Evolutionary conservation across 2,329 filamentous ascomycete species (phyloP), one percentile per base, ranked within the genome.

Genomic region (Sordariomycetes sp.): DNA sequence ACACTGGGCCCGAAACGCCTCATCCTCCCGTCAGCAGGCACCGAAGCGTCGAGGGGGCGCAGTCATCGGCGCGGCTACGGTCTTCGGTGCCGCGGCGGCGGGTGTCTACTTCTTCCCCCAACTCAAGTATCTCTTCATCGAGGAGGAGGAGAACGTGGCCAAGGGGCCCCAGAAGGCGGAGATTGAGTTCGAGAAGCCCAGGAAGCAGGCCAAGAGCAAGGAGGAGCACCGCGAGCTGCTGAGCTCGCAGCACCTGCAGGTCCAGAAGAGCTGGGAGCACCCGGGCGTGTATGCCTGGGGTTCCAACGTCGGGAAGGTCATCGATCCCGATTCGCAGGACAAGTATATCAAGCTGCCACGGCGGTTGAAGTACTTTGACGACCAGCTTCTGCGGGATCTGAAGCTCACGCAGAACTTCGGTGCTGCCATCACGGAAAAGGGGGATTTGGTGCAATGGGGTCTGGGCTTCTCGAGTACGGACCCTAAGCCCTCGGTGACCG

Each of bases 241-340:
- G 46, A 90, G 83, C 51, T 85, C 83, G 9, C 86, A 94, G 54
- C 86, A 94, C 59, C 62, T 86, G 6, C 90, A 95, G 61, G 83
- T 94, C 38, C 86, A 84, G 61, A 77, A 75, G 51, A 93, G 85
- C 57, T 78, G 72, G 70, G 75, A 77, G 57, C 79, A 84, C 39
- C 90, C 92, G 0, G 92, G 88, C 3, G 82, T 96, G 1, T 96
- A 94, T 58, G 78, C 82, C 5, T 98, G 92, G 90, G 92, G 92
- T 1, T 86, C 82, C 14, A 98, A 98, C 49, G 65, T 67, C 12
- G 86, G 87, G 39, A 74, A 73, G 46, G 88, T 94, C n/a, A 85
- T 84, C 24, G 87, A 88, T 27, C 87, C 88, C 1, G 79, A 82
- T 42, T 90, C 83, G 8, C 71, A 81, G 33, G 87, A 94, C 35